Evolutionary conservation across 2,329 filamentous ascomycete genomes (phyloP), one percentile per base, ranked within the genome.

Genomic region (Eutypa lata): DNA sequence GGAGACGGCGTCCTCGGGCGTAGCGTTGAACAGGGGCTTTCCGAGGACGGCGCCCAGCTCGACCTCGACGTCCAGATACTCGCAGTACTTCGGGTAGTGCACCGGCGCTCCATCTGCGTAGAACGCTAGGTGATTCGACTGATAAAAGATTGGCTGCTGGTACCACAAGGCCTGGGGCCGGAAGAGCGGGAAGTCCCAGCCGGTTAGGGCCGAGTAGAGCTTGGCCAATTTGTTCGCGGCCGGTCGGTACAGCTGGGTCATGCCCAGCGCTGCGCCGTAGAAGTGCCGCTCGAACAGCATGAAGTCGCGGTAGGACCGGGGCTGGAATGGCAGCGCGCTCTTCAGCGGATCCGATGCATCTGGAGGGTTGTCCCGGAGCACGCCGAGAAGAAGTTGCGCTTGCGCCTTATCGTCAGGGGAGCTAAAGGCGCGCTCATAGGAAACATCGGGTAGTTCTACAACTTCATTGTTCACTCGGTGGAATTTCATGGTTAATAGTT

Each of bases 201-300:
- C 58, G 14, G 61, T 64, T 7, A 57, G 2, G 18, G 28, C 11
- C 10, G 49, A 48, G 51, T 53, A 63, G 1, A 60, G 22, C 8
- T 50, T 43, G 28, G 37, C 57, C 13, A 61, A 19, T 16, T 18
- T 38, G 19, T 60, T 47, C 2, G 42, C 55, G 10, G 51, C 22
- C 1, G 59, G 60, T 2, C 52, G 55, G 35, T 59, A 63, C 42
- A 63, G 54, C 24, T 51, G 47, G 5, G 56, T 59, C 49, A 64
- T 55, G 42, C 63, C 63, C 26, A 60, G 22, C 2, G 61, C 59
- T 5, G 56, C 59, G 48, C 54, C 53, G 51, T 60, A 60, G 57
- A 62, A 65, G 49, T 65, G 63, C 1, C 51, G 51, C 50, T 64
- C 61, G 24, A 65, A 65, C 11, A 65, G 63, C 63, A 65, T 64